Base-by-base conservation (phyloP, 106 monocot genomes). In the Cymbidium sinense region DNA sequence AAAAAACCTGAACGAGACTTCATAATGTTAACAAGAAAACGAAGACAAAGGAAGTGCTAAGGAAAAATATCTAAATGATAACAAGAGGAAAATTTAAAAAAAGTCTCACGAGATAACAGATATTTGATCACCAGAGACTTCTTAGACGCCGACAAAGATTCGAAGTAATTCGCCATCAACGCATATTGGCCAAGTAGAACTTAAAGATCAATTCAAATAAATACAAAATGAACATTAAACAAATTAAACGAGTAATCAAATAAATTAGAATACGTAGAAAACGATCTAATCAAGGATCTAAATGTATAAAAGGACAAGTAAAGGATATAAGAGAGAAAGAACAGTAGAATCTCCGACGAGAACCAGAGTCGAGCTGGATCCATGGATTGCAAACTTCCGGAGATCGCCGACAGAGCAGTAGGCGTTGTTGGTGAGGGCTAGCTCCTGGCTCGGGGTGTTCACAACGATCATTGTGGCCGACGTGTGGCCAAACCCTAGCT, bases 291-390 rank as follows among this genome's bases (percentile, higher is more conserved):
- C 20, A 33, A 76, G 15, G 17, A 34, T 54, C 30, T 34, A 4
- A 70, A 44, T 74, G 12, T 27, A 43, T 6, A 74, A 7, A 74
- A 44, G 5, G 41, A 8, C 27, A 11, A 55, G 8, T 5, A 77
- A 93, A 98, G 98, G 98, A 99, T 92, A 99, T 99, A 84, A 76
- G 3, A 99, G 58, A 47, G 85, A 85, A 75, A 90, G 86, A 76
- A 99, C 92, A 17, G 81, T 41, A 58, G 87, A 75, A 69, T 92
- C 90, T 13, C 86, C 91, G 72, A 98, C 79, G 20, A 85, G 34
- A 1, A 74, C 84, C 36, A 75, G 72, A 54, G 62, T 74, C 25
- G 1, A 34, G 5, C 18, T 84, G 34, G 89, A 84, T 85, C 89
- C 89, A 54, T 82, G 79, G 75, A 75, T 12, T 19, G 87, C 43